Percentiles rank a stretch among this genome's conserved stretches.
Conservation (phyloP, 768 basidiomycete genomes). For the Mycena latifolia region DNA sequence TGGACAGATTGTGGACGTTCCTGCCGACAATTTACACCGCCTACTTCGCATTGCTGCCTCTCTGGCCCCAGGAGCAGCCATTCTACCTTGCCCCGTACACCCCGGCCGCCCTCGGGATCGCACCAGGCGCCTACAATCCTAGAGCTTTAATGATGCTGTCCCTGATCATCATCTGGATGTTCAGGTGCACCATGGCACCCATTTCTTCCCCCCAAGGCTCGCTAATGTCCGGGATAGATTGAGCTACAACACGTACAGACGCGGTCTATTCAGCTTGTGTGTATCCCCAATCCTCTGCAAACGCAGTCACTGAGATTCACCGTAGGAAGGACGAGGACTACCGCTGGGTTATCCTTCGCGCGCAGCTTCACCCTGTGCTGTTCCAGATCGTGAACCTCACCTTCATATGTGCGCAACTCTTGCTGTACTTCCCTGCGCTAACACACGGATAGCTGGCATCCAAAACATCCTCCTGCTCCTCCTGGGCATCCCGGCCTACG, state of each 20-base stretch:
- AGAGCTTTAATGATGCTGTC: conserved; percentile 82
- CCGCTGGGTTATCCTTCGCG: conserved; percentile 86
- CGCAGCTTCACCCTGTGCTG: conserved; percentile 62
- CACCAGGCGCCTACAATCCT: conserved; percentile 69
- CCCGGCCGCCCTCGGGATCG: conserved; percentile 59
- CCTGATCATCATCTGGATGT: conserved; percentile 77
- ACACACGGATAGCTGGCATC: conserved; percentile 59
- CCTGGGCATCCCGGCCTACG: conserved; percentile 72
- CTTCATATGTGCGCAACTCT: conserved; percentile 69
- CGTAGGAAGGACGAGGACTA: conserved; percentile 89
- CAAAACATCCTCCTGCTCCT: conserved; percentile 88
- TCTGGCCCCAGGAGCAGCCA: conserved; percentile 59
- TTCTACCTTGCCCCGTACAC: conserved; percentile 66
- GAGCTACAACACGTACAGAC: conserved; percentile 84
- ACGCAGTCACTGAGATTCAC: conserved; percentile 5
- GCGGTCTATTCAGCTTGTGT: conserved; percentile 84
- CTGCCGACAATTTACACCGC: conserved; percentile 86
- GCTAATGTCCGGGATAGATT: conserved; percentile 44
- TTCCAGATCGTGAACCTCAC: conserved; percentile 75
- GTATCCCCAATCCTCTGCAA: conserved; percentile 36
- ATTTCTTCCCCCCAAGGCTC: conserved; percentile 18
- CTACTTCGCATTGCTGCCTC: conserved; percentile 84
- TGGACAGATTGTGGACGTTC: conserved; percentile 87
- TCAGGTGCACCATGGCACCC: conserved; percentile 52
- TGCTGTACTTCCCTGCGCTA: neutral